Evolutionary conservation across 2,329 filamentous ascomycete species (phyloP).

Genomic region (Colletotrichum aenigma): DNA sequence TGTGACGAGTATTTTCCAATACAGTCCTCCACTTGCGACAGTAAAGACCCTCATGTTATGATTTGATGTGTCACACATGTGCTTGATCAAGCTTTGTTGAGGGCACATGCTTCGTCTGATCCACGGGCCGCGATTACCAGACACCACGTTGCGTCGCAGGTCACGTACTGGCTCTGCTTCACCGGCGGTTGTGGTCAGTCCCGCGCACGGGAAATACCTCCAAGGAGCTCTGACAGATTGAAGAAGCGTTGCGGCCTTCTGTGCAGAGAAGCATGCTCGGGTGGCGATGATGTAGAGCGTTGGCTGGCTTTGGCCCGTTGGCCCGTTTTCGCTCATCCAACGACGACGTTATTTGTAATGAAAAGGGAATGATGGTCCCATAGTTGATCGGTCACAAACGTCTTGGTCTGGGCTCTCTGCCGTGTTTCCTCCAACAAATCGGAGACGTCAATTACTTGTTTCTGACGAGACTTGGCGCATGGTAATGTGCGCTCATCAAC

Average conservation of each 20-base stretch:
- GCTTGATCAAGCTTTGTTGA: not conserved
- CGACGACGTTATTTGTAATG: not conserved
- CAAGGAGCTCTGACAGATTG: not conserved
- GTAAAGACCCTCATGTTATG: rapidly evolving
- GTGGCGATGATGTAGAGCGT: not conserved
- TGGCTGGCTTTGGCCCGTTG: not conserved
- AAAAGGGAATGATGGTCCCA: not conserved
- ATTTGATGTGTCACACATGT: not conserved
- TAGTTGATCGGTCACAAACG: not conserved
- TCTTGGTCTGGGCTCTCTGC: not conserved
- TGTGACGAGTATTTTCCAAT: not conserved
- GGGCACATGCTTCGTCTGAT: not conserved
- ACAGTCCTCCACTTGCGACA: not conserved
- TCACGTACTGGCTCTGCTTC: not conserved
- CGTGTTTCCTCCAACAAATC: not conserved
- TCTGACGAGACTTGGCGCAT: not conserved
- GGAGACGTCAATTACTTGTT: not conserved
- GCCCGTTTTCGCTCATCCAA: not conserved
- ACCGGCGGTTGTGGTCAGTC: not conserved
- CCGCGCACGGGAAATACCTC: not conserved
- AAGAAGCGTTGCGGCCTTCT: not conserved
- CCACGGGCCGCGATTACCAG: not conserved
- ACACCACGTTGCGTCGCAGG: not conserved
- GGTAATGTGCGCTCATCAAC: not conserved
- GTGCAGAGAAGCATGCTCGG: not conserved